These are phyloP conservation scores for Oryza brachyantha DNA, from an alignment of 176 grass and related monocot genomes.

Conservation along the genomic window DNA sequence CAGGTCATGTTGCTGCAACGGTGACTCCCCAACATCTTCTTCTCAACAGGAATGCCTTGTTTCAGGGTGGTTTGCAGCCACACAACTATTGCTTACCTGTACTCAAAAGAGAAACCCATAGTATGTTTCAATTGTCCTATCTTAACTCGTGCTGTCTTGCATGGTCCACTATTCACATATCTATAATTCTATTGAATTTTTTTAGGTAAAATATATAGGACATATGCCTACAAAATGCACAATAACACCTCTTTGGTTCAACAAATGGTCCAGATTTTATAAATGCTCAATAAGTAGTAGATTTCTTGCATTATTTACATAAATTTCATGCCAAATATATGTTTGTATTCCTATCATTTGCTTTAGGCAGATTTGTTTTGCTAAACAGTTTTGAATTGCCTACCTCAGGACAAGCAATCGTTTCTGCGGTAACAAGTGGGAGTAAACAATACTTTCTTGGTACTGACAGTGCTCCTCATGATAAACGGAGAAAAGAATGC, in stretches of 20 bases:
- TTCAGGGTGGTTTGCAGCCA: slow-evolving; percentile 90
- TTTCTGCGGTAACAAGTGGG: slow-evolving; percentile 86
- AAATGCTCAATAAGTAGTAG: neutral
- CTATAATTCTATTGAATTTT: neutral
- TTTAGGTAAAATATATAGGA: neutral
- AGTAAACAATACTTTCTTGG: slow-evolving; percentile 82
- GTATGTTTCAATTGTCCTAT: slow-evolving; percentile 34
- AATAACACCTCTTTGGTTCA: neutral
- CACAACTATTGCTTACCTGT: slow-evolving; percentile 94
- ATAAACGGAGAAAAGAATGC: slow-evolving; percentile 78
- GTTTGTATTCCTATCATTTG: neutral
- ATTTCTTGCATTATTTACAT: neutral
- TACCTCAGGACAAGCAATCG: slow-evolving; percentile 73
- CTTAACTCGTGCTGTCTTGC: neutral
- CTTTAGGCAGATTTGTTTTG: neutral
- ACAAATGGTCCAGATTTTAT: neutral
- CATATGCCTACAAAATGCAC: neutral
- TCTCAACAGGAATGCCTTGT: slow-evolving; percentile 90
- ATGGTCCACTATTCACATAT: neutral
- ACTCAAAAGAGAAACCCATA: slow-evolving; percentile 91
- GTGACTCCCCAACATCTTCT: slow-evolving; percentile 95
- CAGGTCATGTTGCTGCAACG: slow-evolving; percentile 82
- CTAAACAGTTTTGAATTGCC: slow-evolving; percentile 35
- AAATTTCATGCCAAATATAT: neutral
- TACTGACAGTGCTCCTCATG: slow-evolving; percentile 88